phyloP scores from a whole-genome alignment of 768 basidiomycete genomes.

The Pholiota conissans region DNA sequence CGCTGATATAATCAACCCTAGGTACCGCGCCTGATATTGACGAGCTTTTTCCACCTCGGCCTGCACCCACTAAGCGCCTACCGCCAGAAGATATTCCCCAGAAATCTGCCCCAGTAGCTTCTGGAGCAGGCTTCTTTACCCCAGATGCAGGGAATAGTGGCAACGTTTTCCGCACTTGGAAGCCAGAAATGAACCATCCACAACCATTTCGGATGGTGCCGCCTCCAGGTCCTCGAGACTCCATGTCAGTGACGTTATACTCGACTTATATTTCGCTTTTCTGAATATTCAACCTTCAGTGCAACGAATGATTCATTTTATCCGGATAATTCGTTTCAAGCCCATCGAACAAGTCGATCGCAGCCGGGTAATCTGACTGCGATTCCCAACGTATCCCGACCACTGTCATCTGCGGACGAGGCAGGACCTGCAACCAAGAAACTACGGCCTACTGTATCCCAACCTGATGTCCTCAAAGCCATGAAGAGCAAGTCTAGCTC shows the following conservation, averaged over 20 bases:
- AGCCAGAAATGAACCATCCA: constrained; percentile 47
- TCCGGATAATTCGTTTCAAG: constrained; percentile 60
- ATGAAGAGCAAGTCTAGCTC: constrained; percentile 61
- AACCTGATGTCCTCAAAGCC: constrained; percentile 50
- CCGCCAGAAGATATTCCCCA: constrained; percentile 51
- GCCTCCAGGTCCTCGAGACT: constrained; percentile 55
- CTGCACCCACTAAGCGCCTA: constrained; percentile 51
- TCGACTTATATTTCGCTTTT: constrained; percentile 4
- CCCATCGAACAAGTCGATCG: constrained; percentile 43
- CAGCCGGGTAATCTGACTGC: constrained; percentile 40
- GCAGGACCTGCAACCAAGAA: constrained; percentile 77
- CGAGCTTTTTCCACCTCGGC: constrained; percentile 67
- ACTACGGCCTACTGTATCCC: constrained; percentile 62
- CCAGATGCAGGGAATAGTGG: constrained; percentile 61
- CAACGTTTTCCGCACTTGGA: constrained; percentile 59
- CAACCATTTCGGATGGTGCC: constrained; percentile 61
- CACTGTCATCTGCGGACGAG: constrained; percentile 83
- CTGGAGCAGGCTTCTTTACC: constrained; percentile 75
- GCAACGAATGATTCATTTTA: constrained; percentile 50
- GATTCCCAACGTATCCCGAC: constrained; percentile 56
- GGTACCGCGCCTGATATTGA: constrained; percentile 74
- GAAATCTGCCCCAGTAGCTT: constrained; percentile 50
- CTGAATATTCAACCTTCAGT: constrained; percentile 33
- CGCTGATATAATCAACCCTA: constrained; percentile 29
- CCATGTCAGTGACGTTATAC: constrained; percentile 46